Base-by-base conservation (phyloP, 2,329 filamentous ascomycete species). In the Xylaria sp. region DNA sequence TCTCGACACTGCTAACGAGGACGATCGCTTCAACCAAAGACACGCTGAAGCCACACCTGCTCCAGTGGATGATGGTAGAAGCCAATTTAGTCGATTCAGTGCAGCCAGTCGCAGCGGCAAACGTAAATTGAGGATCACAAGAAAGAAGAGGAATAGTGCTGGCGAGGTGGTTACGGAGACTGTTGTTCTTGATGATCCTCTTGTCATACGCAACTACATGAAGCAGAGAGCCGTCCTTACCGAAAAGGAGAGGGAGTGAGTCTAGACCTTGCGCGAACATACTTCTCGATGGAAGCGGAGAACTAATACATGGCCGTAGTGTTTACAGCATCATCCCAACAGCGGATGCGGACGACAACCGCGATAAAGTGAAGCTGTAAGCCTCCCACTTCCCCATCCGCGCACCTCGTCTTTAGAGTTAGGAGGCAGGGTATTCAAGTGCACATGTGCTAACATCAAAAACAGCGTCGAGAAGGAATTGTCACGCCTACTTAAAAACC, bases 141-240 rank as follows among this genome's bases (percentile, higher is more conserved):
- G 95, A 60, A 86, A 85, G 42, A 81, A 86, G 46, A 82, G 77
- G 54, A 88, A 90, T 69, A 83, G 85, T 19, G 85, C 86, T 67
- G 88, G 89, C 57, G 85, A 92, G 69, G 78, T 89, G 15, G 80
- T 87, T 60, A 82, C 83, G 25, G 82, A 85, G 51, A 82, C 83
- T 9, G 82, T 89, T 58, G 77, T 87, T 35, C 83, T 96, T 31
- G 89, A 89, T 69, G 93, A 98, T 74, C 88, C 91, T 1, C 88
- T 92, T 52, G 92, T 98, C 53, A 96, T 97, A 76, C 87, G 90
- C 64, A 90, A 94, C 75, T 99, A 99, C 75, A 85, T 91, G 74
- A 93, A 91, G 78, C 84, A 91, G 66, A 88, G 91, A 68, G 87
- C 89, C 63, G 87, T 89, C 68, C 83, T 87, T 64, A 87, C 92